A percentile compares a stretch with the other conserved stretches of the same genome.
These are phyloP conservation scores for Sugiyamaella novakii DNA, from an alignment of 1,139 yeast species.

Conservation along the genomic window DNA sequence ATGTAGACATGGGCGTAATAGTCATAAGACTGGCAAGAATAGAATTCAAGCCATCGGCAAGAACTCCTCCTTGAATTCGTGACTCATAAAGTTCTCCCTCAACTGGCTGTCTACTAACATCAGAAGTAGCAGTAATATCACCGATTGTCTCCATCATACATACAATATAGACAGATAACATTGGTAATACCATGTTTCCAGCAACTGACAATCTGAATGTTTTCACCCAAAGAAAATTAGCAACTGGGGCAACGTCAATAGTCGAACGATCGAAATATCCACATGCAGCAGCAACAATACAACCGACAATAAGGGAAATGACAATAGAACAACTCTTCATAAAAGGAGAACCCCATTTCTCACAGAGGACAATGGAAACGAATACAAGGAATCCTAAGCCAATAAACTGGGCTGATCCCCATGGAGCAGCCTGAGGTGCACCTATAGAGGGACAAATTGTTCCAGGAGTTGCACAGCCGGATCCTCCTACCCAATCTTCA, in stretches of 20 bases:
- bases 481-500: conserved; percentile 85
- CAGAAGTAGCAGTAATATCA: conserved; percentile 89
- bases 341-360: conserved; percentile 90
- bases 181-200: conserved; percentile 82
- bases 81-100: conserved; percentile 80
- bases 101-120: conserved; percentile 80
- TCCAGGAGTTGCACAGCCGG: conserved; percentile 50
- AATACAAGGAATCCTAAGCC: conserved; percentile 87
- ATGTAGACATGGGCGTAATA: conserved; percentile 81
- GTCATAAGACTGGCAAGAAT: conserved; percentile 64
- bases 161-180: conserved; percentile 76
- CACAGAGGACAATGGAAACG: conserved; percentile 69
- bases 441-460: conserved; percentile 48
- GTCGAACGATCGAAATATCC: conserved; percentile 67
- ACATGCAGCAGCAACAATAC: conserved; percentile 88
- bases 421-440: conserved; percentile 60
- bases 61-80: conserved; percentile 87
- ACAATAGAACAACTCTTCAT: conserved; percentile 93
- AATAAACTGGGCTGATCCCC: conserved; percentile 85
- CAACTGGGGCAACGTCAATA: conserved; percentile 76
- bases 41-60: conserved; percentile 77
- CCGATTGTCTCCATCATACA: conserved; percentile 92
- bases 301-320: conserved; percentile 78
- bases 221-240: conserved; percentile 82
- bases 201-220: conserved; percentile 74